These are phyloP conservation scores for Colletotrichum navitas DNA, from an alignment of 2,329 filamentous ascomycete species.

Conservation along the genomic window DNA sequence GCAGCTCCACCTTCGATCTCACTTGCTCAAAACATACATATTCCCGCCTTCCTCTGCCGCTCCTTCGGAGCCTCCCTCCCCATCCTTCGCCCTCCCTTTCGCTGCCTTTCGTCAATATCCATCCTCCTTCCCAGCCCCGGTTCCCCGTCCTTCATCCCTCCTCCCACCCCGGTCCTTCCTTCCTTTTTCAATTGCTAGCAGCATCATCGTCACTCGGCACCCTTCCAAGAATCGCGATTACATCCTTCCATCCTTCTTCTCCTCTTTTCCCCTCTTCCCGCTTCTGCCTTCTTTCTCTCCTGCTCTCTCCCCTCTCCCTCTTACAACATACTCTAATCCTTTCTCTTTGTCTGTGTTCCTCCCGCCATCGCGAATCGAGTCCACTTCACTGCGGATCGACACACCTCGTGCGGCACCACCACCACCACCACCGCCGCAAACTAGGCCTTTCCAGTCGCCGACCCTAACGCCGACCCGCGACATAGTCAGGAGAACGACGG, in stretches of 20 bases:
- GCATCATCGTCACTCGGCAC: constrained; percentile 3
- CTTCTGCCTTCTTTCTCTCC: constrained; percentile 24
- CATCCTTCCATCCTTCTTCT: constrained; percentile 45
- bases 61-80: constrained; percentile 32
- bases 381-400: constrained; percentile 18
- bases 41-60: constrained; percentile 38
- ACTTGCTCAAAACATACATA: constrained; percentile 42
- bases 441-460: constrained; percentile 30
- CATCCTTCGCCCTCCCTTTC: constrained; percentile 33
- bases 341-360: constrained; percentile 7
- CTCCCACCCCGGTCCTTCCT: constrained; percentile 15
- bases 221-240: constrained; percentile 22
- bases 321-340: constrained; percentile 1
- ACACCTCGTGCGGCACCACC: constrained; percentile 8
- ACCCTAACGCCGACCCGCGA: constrained; percentile 37
- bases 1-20: constrained; percentile 27
- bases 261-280: constrained; percentile 41
- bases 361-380: constrained; percentile 23
- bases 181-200: constrained; percentile 16
- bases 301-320: constrained; percentile 19
- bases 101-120: constrained; percentile 27
- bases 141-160: not conserved
- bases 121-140: constrained; percentile 1
- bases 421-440: not conserved
- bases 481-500: constrained; percentile 27